Evolutionary conservation across 169 alveolate genomes (phyloP), one percentile per base, ranked within the genome.

Genomic region (Theileria orientalis): DNA sequence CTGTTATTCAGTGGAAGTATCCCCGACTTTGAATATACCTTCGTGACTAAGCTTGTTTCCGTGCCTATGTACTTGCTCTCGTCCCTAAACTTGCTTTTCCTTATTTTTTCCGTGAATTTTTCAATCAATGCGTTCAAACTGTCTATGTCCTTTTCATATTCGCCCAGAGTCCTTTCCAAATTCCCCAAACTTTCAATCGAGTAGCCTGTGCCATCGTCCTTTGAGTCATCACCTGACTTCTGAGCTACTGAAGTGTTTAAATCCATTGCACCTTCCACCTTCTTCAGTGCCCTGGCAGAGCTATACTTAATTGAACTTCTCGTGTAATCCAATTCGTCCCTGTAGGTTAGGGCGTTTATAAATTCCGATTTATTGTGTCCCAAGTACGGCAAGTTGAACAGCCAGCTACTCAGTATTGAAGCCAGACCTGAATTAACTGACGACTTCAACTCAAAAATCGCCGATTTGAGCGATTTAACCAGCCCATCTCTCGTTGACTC

Each of bases 401-500:
- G 11, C 57, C 72, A 42, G 23, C 35, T 62, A 0, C 25, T 46
- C 1, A 51, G 11, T 8, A 51, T 2, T 51, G 74, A 68, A 30
- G 32, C 44, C 0, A 79, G 1, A 13, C n/a, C 21, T 6, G 71
- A 40, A 61, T 57, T 64, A 3, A 23, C 30, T 19, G 76, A 42
- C 1, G 27, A 2, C 25, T 14, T 19, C 3, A 75, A 11, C 14
- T 40, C 77, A 0, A 33, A 57, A 33, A 37, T 13, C 3, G 60
- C 62, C n/a, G 32, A 35, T 49, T 79, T 46, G 14, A 79, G 23
- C 14, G 77, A 47, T 11, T 61, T 42, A 3, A 29, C 21, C 19
- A 79, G n/a, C 27, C 21, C 27, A 2, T 61, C 29, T 0, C 87
- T 63, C 27, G 30, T 64, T 9, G 71, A 5, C 0, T 69, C 71